Evolutionary conservation across 176 grass and related monocot genomes (phyloP).

Genomic region (Puccinellia tenuiflora): DNA sequence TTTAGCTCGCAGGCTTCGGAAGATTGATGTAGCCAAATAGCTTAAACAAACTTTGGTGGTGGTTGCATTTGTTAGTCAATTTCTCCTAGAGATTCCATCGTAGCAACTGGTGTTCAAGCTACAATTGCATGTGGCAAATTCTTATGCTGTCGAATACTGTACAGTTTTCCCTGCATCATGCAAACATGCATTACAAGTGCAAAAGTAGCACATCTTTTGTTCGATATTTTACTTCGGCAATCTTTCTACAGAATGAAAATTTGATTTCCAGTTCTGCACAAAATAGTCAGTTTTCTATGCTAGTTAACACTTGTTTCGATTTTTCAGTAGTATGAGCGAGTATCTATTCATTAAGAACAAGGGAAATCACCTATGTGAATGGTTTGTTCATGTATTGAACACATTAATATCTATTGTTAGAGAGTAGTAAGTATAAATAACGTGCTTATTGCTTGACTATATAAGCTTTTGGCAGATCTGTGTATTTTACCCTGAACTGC

Average conservation of each 20-base stretch:
- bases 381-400: constrained; percentile 10
- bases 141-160: background rate
- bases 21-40: background rate
- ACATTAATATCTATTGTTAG: background rate
- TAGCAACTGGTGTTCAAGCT: background rate
- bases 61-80: background rate
- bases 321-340: background rate
- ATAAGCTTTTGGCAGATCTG: background rate
- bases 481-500: constrained; percentile 28
- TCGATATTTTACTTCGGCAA: background rate
- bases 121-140: background rate
- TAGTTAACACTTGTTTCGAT: background rate
- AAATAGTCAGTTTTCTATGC: background rate
- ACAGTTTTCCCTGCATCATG: background rate
- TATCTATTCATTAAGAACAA: background rate
- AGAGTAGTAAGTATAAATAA: background rate
- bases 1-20: background rate
- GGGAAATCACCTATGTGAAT: background rate
- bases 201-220: background rate
- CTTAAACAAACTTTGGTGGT: constrained; percentile 1
- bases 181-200: background rate
- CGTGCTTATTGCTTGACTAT: background rate
- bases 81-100: background rate
- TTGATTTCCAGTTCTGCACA: background rate
- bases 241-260: background rate